These are phyloP conservation scores for Limonium bicolor DNA, from an alignment of 148 eudicot species.

Conservation along the genomic window DNA sequence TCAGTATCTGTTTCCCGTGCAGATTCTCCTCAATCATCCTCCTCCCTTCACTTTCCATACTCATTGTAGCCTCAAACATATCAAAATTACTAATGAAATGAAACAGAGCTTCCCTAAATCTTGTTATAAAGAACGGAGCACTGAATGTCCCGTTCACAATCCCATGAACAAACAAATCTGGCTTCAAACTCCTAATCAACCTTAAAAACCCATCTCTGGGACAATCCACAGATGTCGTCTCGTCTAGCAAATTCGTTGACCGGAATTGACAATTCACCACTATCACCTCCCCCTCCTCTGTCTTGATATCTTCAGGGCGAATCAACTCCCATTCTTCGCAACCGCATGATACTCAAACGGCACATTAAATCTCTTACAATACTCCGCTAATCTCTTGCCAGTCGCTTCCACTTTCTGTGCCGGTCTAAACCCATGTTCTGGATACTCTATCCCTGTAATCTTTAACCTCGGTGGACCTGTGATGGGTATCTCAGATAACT, in stretches of 20 bases:
- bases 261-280: slow-evolving; percentile 25
- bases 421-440: slow-evolving; percentile 5
- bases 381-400: neutral
- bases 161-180: slow-evolving; percentile 25
- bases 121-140: slow-evolving; percentile 20
- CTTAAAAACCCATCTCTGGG: slow-evolving; percentile 28
- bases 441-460: slow-evolving; percentile 8
- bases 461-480: slow-evolving; percentile 8
- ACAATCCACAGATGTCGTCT: slow-evolving; percentile 13
- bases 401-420: slow-evolving; percentile 7
- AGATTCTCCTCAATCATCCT: slow-evolving; percentile 19
- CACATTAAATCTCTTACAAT: slow-evolving; percentile 8
- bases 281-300: slow-evolving; percentile 13
- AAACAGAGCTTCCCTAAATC: slow-evolving; percentile 28
- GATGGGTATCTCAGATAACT: neutral
- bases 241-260: slow-evolving; percentile 19
- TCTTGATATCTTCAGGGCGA: slow-evolving; percentile 7
- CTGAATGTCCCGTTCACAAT: slow-evolving; percentile 19
- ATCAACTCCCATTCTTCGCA: slow-evolving; percentile 7
- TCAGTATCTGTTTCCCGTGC: slow-evolving; percentile 27
- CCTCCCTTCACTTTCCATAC: slow-evolving; percentile 16
- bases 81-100: slow-evolving; percentile 22
- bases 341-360: slow-evolving; percentile 8
- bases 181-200: slow-evolving; percentile 21
- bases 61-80: slow-evolving; percentile 18